phyloP scores from a whole-genome alignment of 306 rosid genomes.

The Alnus rubra region DNA sequence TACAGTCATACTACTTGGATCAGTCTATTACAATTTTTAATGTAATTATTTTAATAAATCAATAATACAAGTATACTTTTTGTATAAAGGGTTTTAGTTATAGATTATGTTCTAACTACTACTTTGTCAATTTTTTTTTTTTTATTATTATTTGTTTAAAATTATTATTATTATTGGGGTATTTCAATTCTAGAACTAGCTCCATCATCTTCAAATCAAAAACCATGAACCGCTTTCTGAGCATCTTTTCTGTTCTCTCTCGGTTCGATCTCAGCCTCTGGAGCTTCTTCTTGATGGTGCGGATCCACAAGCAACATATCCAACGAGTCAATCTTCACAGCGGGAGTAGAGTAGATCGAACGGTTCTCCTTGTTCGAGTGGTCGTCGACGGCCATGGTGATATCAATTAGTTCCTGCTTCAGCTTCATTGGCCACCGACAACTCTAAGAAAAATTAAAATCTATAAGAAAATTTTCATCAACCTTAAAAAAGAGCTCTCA shows the following conservation, averaged over 20 bases:
- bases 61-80: too few species aligned
- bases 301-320: constrained; percentile 77
- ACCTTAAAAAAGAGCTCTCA: constrained; percentile 41
- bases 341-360: constrained; percentile 6
- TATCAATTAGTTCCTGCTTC: constrained; percentile 29
- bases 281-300: constrained; percentile 64
- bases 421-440: constrained; percentile 12
- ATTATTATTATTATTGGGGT: too few species aligned
- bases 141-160: too few species aligned
- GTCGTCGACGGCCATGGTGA: constrained; percentile 16
- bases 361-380: constrained; percentile 58
- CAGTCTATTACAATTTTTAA: too few species aligned
- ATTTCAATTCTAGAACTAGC: constrained; percentile 15
- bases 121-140: too few species aligned
- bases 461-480: neutral
- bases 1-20: too few species aligned
- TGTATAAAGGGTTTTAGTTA: too few species aligned
- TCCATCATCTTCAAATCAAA: constrained; percentile 63
- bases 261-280: constrained; percentile 60
- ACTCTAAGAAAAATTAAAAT: constrained; percentile 21
- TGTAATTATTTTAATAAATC: too few species aligned
- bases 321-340: constrained; percentile 31
- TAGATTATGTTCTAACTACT: too few species aligned
- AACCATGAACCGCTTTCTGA: constrained; percentile 49
- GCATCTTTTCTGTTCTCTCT: constrained; percentile 62